Base-by-base conservation (phyloP, 305 asterid species). In the Withania somnifera region DNA sequence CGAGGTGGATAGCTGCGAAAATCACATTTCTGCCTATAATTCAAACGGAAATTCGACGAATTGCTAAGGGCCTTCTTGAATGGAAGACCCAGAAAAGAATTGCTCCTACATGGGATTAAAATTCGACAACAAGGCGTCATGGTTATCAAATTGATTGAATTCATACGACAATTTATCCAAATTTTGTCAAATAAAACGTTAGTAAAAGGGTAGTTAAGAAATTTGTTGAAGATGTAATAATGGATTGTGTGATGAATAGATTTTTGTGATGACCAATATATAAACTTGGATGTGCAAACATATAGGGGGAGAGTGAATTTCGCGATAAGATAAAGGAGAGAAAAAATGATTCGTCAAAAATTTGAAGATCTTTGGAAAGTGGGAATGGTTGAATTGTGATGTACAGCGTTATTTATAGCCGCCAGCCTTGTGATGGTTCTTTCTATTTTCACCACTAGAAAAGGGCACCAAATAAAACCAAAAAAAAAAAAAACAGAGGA, bases 101-200 rank as follows among this genome's bases (percentile, higher is more conserved):
- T 81, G 88, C 52, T 82, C 66, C 84, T 89, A 81, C 83, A 81
- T 63, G 90, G 84, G 9, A 92, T 79, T 78, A 91, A 82, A 79
- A 88, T 83, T 84, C 93, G 85, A 79, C 89, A 87, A 83, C 85
- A 87, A 84, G 97, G 90, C 79, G 88, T 91, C 93, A 90, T 86
- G 69, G 85, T 88, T 47, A 89, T 82, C 38, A 84, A 84, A 82
- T 79, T 86, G 83, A 85, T 69, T 26, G 90, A 79, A 82, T 76
- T 67, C 93, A 90, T 88, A 78, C n/a, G 19, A 67, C 15, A 69
- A 78, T 77, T 73, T 75, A 75, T 51, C 47, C 4, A 50, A 75
- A 75, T 28, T 28, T 51, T 4, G 79, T 42, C 56, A 47, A 75
- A 50, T 50, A 50, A 2, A 51, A 75, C n/a, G n/a, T n/a, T n/a